A percentile compares a stretch with the other conserved stretches of the same genome.
These are phyloP conservation scores for Colletotrichum paranaense DNA, from an alignment of 2,329 filamentous ascomycete species.

Conservation along the genomic window DNA sequence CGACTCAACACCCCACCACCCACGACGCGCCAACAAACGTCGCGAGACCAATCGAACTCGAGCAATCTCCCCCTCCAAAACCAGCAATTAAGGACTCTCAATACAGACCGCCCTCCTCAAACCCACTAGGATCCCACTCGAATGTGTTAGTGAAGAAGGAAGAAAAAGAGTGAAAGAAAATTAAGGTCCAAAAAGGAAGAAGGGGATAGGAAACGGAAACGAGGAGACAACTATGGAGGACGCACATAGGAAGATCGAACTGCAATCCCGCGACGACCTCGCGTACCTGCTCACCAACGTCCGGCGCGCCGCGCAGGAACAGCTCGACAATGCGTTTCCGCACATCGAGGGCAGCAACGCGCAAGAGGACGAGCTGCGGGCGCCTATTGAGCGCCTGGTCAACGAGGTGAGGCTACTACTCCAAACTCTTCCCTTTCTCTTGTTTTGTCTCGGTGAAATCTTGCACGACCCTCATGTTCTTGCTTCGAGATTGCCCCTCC, in stretches of 20 bases:
- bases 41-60: background rate
- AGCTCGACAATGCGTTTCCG: constrained; percentile 76
- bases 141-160: background rate
- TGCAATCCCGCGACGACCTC: constrained; percentile 81
- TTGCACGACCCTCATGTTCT: too few relatives aligned
- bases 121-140: background rate
- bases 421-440: too few relatives aligned
- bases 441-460: too few relatives aligned
- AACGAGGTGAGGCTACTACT: constrained; percentile 57
- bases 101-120: background rate
- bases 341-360: constrained; percentile 59
- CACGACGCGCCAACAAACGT: background rate
- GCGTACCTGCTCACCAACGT: constrained; percentile 77
- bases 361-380: constrained; percentile 66
- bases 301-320: constrained; percentile 73
- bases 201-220: background rate
- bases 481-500: too few relatives aligned
- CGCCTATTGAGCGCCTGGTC: constrained; percentile 69
- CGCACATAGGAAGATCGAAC: constrained; percentile 79
- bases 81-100: background rate
- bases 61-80: too few relatives aligned
- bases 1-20: background rate
- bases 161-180: background rate
- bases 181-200: background rate
- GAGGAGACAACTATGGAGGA: constrained; percentile 45